These are phyloP conservation scores for Yamadazyma oceani DNA, from an alignment of 1,139 yeast species.

Conservation along the genomic window DNA sequence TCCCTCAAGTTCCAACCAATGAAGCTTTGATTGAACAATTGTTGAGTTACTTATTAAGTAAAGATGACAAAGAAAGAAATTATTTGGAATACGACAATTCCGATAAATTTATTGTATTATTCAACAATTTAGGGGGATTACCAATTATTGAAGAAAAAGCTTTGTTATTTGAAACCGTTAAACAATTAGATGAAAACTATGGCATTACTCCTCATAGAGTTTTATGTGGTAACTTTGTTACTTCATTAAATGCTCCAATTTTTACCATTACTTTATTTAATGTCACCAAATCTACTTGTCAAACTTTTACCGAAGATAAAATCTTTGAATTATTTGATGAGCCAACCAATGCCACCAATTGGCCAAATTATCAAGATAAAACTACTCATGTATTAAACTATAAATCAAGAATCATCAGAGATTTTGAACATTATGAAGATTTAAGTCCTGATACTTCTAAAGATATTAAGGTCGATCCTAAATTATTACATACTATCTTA, in stretches of 20 bases:
- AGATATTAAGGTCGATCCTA: slow-evolving; percentile 33
- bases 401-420: slow-evolving; percentile 32
- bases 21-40: slow-evolving; percentile 39
- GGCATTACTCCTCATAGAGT: slow-evolving; percentile 41
- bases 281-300: slow-evolving; percentile 33
- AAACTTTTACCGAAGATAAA: slow-evolving; percentile 26
- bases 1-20: slow-evolving; percentile 41
- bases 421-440: slow-evolving; percentile 32
- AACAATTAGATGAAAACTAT: slow-evolving; percentile 34
- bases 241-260: slow-evolving; percentile 53
- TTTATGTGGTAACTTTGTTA: slow-evolving; percentile 47
- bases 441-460: slow-evolving; percentile 21
- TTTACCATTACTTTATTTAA: slow-evolving; percentile 51
- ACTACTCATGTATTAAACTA: slow-evolving; percentile 29
- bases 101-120: slow-evolving; percentile 41
- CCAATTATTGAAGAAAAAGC: slow-evolving; percentile 45
- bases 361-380: slow-evolving; percentile 34
- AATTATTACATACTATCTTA: slow-evolving; percentile 26
- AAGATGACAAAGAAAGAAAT: slow-evolving; percentile 39
- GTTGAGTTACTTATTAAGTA: slow-evolving; percentile 37
- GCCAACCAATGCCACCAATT: slow-evolving; percentile 38
- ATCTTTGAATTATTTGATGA: slow-evolving; percentile 41
- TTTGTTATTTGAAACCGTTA: slow-evolving; percentile 19
- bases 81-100: slow-evolving; percentile 38
- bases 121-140: slow-evolving; percentile 55